Percentiles rank a stretch among this genome's conserved stretches.
Conservation (phyloP, 2,329 filamentous ascomycete species). For the Neopestalotiopsis sp. region DNA sequence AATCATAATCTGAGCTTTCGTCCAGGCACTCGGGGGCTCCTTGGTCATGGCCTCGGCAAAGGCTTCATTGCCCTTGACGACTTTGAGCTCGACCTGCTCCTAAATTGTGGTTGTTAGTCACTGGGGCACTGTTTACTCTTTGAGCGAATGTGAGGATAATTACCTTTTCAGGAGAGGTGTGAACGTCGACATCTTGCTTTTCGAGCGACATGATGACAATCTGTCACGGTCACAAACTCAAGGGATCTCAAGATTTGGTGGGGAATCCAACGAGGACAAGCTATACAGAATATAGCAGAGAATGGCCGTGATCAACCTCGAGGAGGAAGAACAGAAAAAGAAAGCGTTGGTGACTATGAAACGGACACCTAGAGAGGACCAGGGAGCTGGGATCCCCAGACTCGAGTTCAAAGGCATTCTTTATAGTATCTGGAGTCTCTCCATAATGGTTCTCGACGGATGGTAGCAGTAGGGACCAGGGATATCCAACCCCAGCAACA, state of each 20-base stretch:
- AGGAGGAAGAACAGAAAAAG: not conserved
- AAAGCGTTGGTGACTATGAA: not conserved
- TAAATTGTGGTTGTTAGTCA: not conserved
- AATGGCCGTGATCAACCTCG: slow-evolving; percentile 7
- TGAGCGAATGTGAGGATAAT: not conserved
- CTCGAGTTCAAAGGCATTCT: not conserved
- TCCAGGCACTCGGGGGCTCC: slow-evolving; percentile 53
- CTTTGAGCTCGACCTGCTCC: slow-evolving; percentile 41
- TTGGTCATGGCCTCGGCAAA: slow-evolving; percentile 61
- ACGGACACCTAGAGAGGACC: not conserved
- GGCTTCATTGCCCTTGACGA: slow-evolving; percentile 57
- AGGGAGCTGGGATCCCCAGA: not conserved
- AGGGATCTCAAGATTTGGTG: not conserved
- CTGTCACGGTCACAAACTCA: not conserved
- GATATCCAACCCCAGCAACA: not conserved
- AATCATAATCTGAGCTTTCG: slow-evolving; percentile 44
- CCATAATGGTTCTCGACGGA: not conserved
- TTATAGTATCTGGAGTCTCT: slow-evolving; percentile 3
- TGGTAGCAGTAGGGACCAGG: not conserved
- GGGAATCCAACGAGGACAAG: not conserved
- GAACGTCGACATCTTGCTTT: slow-evolving; percentile 11
- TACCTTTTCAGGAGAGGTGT: slow-evolving; percentile 18
- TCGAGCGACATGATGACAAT: slow-evolving; percentile 7
- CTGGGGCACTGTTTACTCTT: not conserved
- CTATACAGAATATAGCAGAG: not conserved